Base-by-base conservation (phyloP, 768 basidiomycete species). In the Suillus decipiens region DNA sequence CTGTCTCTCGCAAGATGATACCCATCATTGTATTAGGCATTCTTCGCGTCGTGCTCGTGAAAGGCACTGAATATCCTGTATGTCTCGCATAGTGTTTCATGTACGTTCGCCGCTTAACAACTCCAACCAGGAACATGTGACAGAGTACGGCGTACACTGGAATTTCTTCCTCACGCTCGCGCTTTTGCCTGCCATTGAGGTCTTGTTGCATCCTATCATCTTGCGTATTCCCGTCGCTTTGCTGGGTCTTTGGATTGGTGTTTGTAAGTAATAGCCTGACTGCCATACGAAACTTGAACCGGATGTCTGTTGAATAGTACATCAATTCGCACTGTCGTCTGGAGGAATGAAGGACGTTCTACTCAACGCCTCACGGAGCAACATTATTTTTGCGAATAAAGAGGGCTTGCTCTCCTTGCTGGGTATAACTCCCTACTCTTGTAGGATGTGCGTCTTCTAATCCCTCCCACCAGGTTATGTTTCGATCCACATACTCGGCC, bases 91-190 rank as follows among this genome's bases (percentile, higher is more conserved):
- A 6, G 1, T 11, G 15, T 43, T 48, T 3, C 33, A 56, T 36
- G 22, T 17, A 19, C 53, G 60, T 60, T 60, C 24, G 64, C 33
- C 22, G 48, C 14, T 41, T 43, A 28, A 28, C 37, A 80, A 2
- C 39, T 57, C 19, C 28, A n/a, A 57, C 24, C 19, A 89, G 96
- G 97, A 99, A 79, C 97, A 99, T 64, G 89, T 91, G 61, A 89
- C 95, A 0, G 97, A 99, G 77, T 99, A 99, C 67, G 97, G 97
- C 0, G 86, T 87, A 0, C 96, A 99, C 69, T 99, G 97, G 97
- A 99, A 99, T 73, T 98, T 99, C 77, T 99, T 99, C 82, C 84
- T 99, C 68, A 98, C 97, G 0, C 81, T 99, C 24, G 94, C 90
- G 0, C 67, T 93, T 0, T 72, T 98, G 6, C 95, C 95, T 0